Evolutionary conservation across 176 grass and related monocot species (phyloP).

Genomic region (Saccharum spontaneum): DNA sequence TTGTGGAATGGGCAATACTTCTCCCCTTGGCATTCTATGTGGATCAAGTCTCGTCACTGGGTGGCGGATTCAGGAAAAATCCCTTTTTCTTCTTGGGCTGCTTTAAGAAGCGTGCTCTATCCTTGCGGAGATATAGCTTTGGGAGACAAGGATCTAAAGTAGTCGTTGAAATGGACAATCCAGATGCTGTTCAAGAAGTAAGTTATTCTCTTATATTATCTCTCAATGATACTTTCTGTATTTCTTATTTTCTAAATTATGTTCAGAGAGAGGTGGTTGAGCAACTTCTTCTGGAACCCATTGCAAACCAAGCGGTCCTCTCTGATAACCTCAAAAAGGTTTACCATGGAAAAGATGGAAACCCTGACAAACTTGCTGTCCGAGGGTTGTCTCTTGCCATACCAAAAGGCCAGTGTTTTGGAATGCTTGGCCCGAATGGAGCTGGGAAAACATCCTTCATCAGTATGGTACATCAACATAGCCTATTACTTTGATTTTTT

Average conservation of each 20-base stretch:
- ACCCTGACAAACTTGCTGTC: conserved; percentile 84
- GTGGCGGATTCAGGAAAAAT: conserved; percentile 42
- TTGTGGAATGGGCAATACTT: conserved; percentile 66
- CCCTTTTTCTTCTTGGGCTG: conserved; percentile 55
- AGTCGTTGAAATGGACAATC: conserved; percentile 66
- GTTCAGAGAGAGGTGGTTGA: conserved; percentile 72
- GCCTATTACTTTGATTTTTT: conserved; percentile 2
- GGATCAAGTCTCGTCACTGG: conserved; percentile 53
- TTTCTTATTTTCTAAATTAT: conserved; percentile 32
- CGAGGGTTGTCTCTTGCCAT: conserved; percentile 87
- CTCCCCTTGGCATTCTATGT: conserved; percentile 69
- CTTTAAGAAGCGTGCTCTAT: conserved; percentile 46
- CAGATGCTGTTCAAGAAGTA: conserved; percentile 67
- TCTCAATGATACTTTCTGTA: not conserved
- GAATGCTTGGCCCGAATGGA: conserved; percentile 96
- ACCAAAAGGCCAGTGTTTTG: conserved; percentile 90
- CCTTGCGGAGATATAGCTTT: conserved; percentile 49
- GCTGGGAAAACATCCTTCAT: conserved; percentile 98
- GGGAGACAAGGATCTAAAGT: conserved; percentile 60
- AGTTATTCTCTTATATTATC: conserved; percentile 25
- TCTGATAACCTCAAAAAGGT: conserved; percentile 78
- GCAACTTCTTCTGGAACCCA: conserved; percentile 54
- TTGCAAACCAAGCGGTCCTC: conserved; percentile 58
- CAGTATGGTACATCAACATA: conserved; percentile 65
- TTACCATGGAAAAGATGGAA: conserved; percentile 87